A percentile compares a stretch with the other conserved stretches of the same genome.
Evolutionary conservation across 768 basidiomycete species (phyloP).

Genomic region (Dentipellis sp.): DNA sequence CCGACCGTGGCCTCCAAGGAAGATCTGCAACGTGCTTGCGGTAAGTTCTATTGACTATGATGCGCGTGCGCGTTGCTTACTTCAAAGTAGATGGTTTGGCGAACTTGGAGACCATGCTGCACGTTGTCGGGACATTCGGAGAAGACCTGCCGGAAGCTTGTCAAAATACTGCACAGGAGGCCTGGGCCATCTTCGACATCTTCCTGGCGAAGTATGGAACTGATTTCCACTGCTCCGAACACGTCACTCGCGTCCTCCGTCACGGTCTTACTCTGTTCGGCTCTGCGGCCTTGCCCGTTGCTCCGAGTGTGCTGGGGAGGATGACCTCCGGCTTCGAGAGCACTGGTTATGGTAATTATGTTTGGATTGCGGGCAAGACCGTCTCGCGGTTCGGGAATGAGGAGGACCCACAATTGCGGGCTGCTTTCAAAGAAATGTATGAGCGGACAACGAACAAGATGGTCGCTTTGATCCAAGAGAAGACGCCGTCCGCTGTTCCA

Average conservation of each 20-base stretch:
- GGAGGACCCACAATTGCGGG: slow-evolving; percentile 44
- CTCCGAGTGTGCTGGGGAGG: slow-evolving; percentile 60
- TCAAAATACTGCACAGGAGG: slow-evolving; percentile 65
- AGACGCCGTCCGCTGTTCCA: slow-evolving; percentile 66
- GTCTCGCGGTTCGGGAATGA: slow-evolving; percentile 69
- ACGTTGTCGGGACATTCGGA: slow-evolving; percentile 72
- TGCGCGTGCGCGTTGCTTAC: slow-evolving; percentile 6
- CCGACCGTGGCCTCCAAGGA: slow-evolving; percentile 51
- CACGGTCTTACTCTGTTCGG: slow-evolving; percentile 81
- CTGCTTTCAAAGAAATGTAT: slow-evolving; percentile 53
- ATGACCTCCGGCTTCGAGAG: slow-evolving; percentile 74
- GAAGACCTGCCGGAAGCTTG: slow-evolving; percentile 78
- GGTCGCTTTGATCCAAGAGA: slow-evolving; percentile 54
- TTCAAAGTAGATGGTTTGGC: slow-evolving; percentile 65
- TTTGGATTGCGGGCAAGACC: slow-evolving; percentile 92
- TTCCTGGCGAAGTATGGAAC: slow-evolving; percentile 75
- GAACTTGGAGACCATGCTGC: slow-evolving; percentile 87
- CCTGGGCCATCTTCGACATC: slow-evolving; percentile 76
- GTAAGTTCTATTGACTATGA: slow-evolving; percentile 37
- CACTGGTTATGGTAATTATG: slow-evolving; percentile 75
- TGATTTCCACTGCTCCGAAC: slow-evolving; percentile 71
- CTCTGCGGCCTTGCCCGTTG: slow-evolving; percentile 49
- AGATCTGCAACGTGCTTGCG: slow-evolving; percentile 55
- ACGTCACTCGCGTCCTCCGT: slow-evolving; percentile 75
- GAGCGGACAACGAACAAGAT: slow-evolving; percentile 71